Base-by-base conservation (phyloP, 257 asterid genomes). In the Nicotiana otophora region DNA sequence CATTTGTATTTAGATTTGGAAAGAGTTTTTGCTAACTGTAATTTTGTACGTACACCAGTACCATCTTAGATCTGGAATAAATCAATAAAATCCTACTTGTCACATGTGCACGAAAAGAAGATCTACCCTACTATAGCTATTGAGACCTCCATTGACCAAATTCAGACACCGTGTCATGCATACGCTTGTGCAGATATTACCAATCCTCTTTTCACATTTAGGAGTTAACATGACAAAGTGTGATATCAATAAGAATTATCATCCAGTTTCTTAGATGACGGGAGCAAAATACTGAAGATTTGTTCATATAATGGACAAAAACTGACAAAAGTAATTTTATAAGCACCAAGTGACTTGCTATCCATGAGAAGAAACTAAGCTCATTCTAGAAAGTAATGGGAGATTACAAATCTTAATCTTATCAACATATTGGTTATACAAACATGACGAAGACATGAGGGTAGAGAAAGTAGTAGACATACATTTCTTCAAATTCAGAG, bases 401-500 rank as follows among this genome's bases (percentile, higher is more conserved):
- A 51, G 80, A 17, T 51, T 28, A 75, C 63, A 75, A 51, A 51
- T 75, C 46, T 48, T 4, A 26, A 26, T 33, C 26, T 51, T 15
- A 39, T 75, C 16, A 12, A 28, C 63, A 75, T 51, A 53, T 51
- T 48, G 80, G 80, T 23, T 75, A 31, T 3, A 75, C 42, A 75
- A 26, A 51, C 63, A 51, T 75, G 46, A 48, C 42, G 7, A 14
- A 51, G 63, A 51, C 36, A 51, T 51, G 26, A 51, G 26, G 63
- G 46, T 75, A 64, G 63, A 75, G 74, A 60, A 65, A 72, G 30
- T 60, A 80, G 60, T 62, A 46, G 57, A 77, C 97, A 90, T 91
- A 95, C 98, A 95, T 95, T 86, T 95, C 99, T 90, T 95, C 99
- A 82, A 95, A 95, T 84, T 95, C 98, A 68, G 99, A 95, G 83